A percentile compares a stretch with the other conserved stretches of the same genome.
phyloP scores from a whole-genome alignment of 768 basidiomycete genomes.

The Chalciporus piperatus region DNA sequence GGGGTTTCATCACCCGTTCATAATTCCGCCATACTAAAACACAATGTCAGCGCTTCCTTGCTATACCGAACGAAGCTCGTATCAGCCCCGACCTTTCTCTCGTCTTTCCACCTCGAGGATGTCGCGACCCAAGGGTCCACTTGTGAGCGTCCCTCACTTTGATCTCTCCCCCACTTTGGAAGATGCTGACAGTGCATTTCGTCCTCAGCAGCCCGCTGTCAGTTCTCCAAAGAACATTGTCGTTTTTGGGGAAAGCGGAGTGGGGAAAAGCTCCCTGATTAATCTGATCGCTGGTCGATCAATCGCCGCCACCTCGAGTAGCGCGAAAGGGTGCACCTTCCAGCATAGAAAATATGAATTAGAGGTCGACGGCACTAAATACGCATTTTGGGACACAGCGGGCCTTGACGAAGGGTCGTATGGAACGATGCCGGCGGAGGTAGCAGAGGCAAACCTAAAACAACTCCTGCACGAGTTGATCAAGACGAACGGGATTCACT shows the following conservation, averaged over 20 bases:
- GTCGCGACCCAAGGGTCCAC: slow-evolving; percentile 20
- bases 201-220: slow-evolving; percentile 8
- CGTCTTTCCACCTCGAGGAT: slow-evolving; percentile 18
- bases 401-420: slow-evolving; percentile 37
- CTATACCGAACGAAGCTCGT: slow-evolving; percentile 6
- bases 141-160: slow-evolving; percentile 8
- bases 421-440: slow-evolving; percentile 29
- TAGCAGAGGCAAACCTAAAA: slow-evolving; percentile 27
- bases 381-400: slow-evolving; percentile 37
- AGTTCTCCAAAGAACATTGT: slow-evolving; percentile 23
- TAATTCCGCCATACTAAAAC: slow-evolving; percentile 19
- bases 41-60: slow-evolving; percentile 5
- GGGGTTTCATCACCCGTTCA: slow-evolving; percentile 19
- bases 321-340: slow-evolving; percentile 36
- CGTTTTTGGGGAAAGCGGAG: slow-evolving; percentile 29
- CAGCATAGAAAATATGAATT: slow-evolving; percentile 27
- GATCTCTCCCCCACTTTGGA: slow-evolving; percentile 1
- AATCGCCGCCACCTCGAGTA: slow-evolving; percentile 35
- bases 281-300: slow-evolving; percentile 40
- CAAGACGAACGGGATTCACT: slow-evolving; percentile 27
- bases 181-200: slow-evolving; percentile 3
- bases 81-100: slow-evolving; percentile 7
- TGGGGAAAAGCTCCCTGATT: slow-evolving; percentile 43
- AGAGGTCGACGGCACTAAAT: slow-evolving; percentile 20
- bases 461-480: slow-evolving; percentile 23